A percentile compares a stretch with the other conserved stretches of the same genome.
Evolutionary conservation across 2,329 filamentous ascomycete species (phyloP).

Genomic region (Endothia cerciana): DNA sequence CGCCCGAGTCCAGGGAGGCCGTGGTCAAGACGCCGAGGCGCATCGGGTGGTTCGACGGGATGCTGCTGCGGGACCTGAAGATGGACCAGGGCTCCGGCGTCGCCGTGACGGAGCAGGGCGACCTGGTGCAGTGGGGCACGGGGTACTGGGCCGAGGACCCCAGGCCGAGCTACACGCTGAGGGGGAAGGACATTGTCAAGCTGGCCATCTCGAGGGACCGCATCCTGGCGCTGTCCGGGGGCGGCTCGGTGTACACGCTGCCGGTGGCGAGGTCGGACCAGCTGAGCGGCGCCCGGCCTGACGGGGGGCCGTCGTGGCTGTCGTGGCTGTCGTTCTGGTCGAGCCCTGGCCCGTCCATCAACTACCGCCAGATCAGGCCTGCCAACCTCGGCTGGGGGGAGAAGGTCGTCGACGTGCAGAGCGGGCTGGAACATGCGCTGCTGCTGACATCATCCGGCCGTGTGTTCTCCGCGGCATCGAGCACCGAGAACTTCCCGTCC

Average conservation of each 20-base stretch:
- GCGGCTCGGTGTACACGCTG: conserved; percentile 82
- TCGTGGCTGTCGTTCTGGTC: conserved; percentile 79
- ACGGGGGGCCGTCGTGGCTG: conserved; percentile 53
- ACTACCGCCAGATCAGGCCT: conserved; percentile 75
- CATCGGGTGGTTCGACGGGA: conserved; percentile 80
- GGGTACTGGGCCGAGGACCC: conserved; percentile 69
- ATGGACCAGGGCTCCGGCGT: conserved; percentile 81
- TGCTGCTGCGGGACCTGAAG: conserved; percentile 85
- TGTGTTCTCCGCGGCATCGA: conserved; percentile 86
- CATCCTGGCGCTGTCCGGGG: conserved; percentile 75
- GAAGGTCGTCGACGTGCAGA: conserved; percentile 72
- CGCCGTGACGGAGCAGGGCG: conserved; percentile 84
- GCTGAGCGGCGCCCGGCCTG: conserved; percentile 54
- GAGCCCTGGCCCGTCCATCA: conserved; percentile 49
- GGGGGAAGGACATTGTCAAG: conserved; percentile 78
- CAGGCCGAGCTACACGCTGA: conserved; percentile 72
- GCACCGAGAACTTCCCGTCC: conserved; percentile 75
- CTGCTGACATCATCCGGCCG: conserved; percentile 84
- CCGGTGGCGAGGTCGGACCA: conserved; percentile 78
- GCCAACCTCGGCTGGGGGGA: conserved; percentile 68
- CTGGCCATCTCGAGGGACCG: conserved; percentile 80
- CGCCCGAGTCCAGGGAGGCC: conserved; percentile 76
- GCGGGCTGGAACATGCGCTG: conserved; percentile 84
- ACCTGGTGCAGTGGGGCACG: conserved; percentile 89
- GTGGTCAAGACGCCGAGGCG: conserved; percentile 80